A percentile compares a stretch with the other conserved stretches of the same genome.
These are phyloP conservation scores for Xerocomellus intermedius DNA, from an alignment of 768 basidiomycete genomes.

Conservation along the genomic window DNA sequence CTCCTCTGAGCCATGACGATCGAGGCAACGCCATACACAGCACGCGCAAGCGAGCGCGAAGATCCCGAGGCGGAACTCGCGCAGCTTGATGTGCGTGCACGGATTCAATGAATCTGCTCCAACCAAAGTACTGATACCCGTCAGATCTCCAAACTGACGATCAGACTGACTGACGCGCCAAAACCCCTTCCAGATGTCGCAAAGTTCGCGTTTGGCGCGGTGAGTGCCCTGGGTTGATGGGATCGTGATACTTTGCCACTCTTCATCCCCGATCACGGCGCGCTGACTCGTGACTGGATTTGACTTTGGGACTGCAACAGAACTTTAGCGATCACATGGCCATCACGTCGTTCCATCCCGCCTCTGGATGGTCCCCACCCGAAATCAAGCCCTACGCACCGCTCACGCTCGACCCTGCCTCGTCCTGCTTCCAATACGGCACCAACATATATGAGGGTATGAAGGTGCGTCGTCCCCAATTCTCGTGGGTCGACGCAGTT, in stretches of 20 bases:
- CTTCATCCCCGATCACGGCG: neutral
- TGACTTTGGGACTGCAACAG: neutral
- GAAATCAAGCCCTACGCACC: conserved; percentile 72
- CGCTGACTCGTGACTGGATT: neutral
- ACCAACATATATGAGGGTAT: conserved; percentile 61
- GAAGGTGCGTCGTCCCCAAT: conserved; percentile 44
- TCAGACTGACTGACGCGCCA: conserved; percentile 44
- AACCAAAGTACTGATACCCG: neutral
- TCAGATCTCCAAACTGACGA: conserved; percentile 55
- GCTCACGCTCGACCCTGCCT: conserved; percentile 54
- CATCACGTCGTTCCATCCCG: conserved; percentile 57
- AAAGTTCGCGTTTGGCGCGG: conserved; percentile 56
- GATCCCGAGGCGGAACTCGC: neutral
- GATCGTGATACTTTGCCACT: neutral
- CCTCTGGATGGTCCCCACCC: conserved; percentile 66
- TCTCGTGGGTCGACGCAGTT: neutral
- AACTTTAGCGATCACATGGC: conserved; percentile 70
- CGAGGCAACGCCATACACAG: conserved; percentile 2
- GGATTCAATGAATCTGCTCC: neutral
- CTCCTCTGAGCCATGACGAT: conserved; percentile 2
- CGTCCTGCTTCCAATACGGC: conserved; percentile 62
- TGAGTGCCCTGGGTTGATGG: conserved; percentile 15
- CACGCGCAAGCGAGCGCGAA: neutral
- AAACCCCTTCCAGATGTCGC: conserved; percentile 52
- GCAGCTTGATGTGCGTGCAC: conserved; percentile 21